These are phyloP conservation scores for Clitoria ternatea DNA, from an alignment of 306 rosid genomes.

Conservation along the genomic window DNA sequence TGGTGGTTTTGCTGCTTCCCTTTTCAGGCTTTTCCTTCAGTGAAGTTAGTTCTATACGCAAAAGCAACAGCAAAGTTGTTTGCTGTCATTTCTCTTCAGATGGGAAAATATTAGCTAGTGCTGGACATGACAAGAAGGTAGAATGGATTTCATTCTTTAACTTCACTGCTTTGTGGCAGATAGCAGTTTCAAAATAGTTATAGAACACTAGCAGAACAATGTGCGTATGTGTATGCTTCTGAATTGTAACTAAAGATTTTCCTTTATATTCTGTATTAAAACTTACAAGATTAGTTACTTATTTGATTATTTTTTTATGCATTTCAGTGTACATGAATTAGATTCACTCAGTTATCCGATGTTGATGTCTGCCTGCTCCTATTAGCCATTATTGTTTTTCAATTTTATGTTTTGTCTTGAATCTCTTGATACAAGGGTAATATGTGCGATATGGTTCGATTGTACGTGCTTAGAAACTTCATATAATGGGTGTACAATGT, in stretches of 20 bases:
- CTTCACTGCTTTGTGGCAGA: not conserved
- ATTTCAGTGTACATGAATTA: not conserved
- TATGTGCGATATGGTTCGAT: not conserved
- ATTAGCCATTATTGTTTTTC: not conserved
- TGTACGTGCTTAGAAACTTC: not conserved
- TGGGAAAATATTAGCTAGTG: slow-evolving; percentile 92
- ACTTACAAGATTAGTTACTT: not conserved
- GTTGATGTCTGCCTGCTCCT: slow-evolving; percentile 18
- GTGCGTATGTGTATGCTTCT: not conserved
- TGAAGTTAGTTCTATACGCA: slow-evolving; percentile 77
- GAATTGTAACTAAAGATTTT: slow-evolving; percentile 12
- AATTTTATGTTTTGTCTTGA: not conserved
- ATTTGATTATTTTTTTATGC: not conserved
- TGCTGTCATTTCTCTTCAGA: slow-evolving; percentile 97
- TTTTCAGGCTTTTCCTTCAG: slow-evolving; percentile 72
- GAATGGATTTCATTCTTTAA: slow-evolving; percentile 26
- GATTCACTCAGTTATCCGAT: not conserved
- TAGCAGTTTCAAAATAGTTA: slow-evolving; percentile 6
- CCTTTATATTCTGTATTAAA: not conserved
- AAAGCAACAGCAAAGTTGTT: slow-evolving; percentile 78
- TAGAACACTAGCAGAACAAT: not conserved
- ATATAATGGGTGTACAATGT: not conserved
- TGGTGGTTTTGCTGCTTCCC: slow-evolving; percentile 22
- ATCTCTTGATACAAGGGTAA: not conserved
- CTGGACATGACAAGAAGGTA: slow-evolving; percentile 99